Percentiles rank a stretch among this genome's conserved stretches.
Conservation (phyloP, 192 early-diverging fungal genomes). For the Neocallimastix lanati region DNA sequence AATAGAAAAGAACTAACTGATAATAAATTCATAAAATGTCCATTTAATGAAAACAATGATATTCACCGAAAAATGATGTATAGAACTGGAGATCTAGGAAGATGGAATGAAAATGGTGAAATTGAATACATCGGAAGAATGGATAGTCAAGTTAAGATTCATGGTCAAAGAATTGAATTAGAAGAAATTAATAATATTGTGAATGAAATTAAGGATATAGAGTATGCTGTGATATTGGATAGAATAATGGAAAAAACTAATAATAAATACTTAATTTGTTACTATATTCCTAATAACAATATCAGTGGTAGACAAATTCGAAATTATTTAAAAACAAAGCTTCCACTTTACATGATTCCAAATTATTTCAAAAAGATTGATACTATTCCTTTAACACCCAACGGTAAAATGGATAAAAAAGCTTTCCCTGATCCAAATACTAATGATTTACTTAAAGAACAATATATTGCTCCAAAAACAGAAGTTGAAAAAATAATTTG, state of each 20-base stretch:
- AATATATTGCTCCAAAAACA: background rate
- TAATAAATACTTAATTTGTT: background rate
- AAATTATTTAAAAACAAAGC: background rate
- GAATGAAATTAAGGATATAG: background rate
- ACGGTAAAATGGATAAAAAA: constrained; percentile 12
- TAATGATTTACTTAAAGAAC: background rate
- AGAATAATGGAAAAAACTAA: background rate
- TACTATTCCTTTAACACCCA: constrained; percentile 6
- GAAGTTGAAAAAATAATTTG: background rate
- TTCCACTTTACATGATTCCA: background rate
- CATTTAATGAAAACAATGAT: constrained; percentile 7
- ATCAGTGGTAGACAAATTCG: background rate
- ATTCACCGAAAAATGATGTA: background rate
- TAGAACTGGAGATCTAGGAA: background rate
- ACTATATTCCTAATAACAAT: background rate
- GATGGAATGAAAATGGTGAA: background rate
- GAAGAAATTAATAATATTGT: background rate
- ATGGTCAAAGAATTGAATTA: background rate
- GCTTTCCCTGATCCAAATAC: constrained; percentile 5
- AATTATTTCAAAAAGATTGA: constrained; percentile 7
- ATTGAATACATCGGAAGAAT: background rate
- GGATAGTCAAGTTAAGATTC: background rate
- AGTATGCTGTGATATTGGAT: background rate
- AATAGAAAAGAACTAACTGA: constrained; percentile 9
- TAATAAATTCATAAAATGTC: constrained; percentile 12